phyloP scores from a whole-genome alignment of 108 stramenopile species.

The Hondaea fermentalgiana region DNA sequence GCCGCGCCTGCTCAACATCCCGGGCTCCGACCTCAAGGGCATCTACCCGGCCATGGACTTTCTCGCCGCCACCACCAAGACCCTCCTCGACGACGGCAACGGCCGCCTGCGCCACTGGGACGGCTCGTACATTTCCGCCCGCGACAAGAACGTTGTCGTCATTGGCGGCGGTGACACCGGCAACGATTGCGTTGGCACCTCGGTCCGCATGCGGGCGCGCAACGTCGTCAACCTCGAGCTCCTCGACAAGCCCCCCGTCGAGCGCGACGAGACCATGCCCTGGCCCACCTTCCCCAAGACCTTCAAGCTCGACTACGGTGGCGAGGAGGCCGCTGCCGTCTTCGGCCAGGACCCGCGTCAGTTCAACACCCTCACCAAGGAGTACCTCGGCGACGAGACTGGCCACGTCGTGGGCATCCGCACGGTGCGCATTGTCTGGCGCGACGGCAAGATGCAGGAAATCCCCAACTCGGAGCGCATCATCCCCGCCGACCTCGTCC shows the following conservation, averaged over 20 bases:
- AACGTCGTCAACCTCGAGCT: constrained; percentile 90
- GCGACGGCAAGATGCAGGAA: constrained; percentile 49
- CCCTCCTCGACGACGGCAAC: constrained; percentile 78
- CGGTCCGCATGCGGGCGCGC: constrained; percentile 92
- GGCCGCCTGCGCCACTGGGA: constrained; percentile 66
- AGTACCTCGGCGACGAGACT: constrained; percentile 78
- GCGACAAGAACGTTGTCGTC: constrained; percentile 91
- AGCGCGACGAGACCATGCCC: constrained; percentile 78
- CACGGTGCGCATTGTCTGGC: constrained; percentile 75
- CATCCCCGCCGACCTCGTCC: constrained; percentile 78
- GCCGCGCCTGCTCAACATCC: constrained; percentile 83
- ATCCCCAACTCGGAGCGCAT: constrained; percentile 71
- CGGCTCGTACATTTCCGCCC: constrained; percentile 79
- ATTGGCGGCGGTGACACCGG: constrained; percentile 95
- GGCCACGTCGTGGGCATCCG: constrained; percentile 80
- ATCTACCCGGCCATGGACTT: constrained; percentile 91
- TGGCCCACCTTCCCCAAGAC: constrained; percentile 96
- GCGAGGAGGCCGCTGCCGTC: constrained; percentile 84
- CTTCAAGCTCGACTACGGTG: constrained; percentile 89
- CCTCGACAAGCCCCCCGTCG: constrained; percentile 82
- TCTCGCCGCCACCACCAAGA: constrained; percentile 87
- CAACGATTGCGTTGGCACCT: constrained; percentile 93
- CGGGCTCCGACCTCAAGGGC: constrained; percentile 78
- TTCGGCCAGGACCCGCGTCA: constrained; percentile 90
- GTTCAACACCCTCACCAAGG: constrained; percentile 92